These are phyloP conservation scores for Podospora didyma DNA, from an alignment of 495 filamentous ascomycete genomes.

Conservation along the genomic window DNA sequence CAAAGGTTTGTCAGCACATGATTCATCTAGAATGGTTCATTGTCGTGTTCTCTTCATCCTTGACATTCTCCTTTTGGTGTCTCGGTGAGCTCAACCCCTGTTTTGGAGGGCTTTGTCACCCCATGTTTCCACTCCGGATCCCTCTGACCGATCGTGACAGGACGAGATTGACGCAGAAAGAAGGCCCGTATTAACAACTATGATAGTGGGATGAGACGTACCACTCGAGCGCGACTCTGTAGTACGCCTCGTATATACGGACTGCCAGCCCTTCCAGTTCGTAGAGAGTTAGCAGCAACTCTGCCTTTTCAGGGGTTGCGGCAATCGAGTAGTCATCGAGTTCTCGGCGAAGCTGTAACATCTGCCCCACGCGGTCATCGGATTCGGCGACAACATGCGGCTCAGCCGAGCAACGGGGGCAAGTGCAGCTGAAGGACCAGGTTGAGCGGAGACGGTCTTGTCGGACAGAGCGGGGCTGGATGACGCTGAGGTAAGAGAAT, in stretches of 20 bases:
- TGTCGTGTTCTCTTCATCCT: background rate
- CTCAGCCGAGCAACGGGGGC: constrained; percentile 25
- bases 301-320: constrained; percentile 26
- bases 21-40: background rate
- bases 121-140: too few species aligned
- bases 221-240: constrained; percentile 32
- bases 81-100: background rate
- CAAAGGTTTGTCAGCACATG: too few species aligned
- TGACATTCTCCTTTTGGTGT: background rate
- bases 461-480: constrained; percentile 21
- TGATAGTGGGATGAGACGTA: background rate
- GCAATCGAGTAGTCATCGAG: constrained; percentile 28
- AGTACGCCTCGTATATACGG: constrained; percentile 33
- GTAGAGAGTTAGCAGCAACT: constrained; percentile 29
- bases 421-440: constrained; percentile 35
- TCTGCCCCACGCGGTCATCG: constrained; percentile 22
- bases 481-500: constrained; percentile 16
- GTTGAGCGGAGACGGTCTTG: constrained; percentile 20
- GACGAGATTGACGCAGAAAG: background rate
- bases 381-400: constrained; percentile 27
- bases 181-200: background rate
- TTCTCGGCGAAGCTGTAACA: constrained; percentile 23
- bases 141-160: too few species aligned
- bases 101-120: too few species aligned
- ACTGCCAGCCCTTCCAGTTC: constrained; percentile 29